phyloP scores from a whole-genome alignment of 768 basidiomycete species.

The Auriscalpium orientale region DNA sequence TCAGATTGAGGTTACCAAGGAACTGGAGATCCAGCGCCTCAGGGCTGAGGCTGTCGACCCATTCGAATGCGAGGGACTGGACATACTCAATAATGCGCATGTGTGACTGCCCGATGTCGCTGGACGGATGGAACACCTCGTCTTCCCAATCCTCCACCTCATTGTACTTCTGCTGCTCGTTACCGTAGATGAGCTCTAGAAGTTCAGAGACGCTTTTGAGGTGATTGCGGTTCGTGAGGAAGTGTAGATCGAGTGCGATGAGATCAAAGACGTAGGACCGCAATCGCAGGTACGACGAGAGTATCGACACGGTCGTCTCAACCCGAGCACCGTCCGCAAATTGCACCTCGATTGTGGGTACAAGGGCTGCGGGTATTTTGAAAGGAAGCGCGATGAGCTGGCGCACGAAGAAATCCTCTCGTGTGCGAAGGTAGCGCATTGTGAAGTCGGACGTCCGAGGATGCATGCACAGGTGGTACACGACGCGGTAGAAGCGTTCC shows the following conservation, averaged over 20 bases:
- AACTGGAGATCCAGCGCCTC: constrained; percentile 54
- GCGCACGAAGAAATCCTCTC: constrained; percentile 83
- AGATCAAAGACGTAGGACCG: constrained; percentile 83
- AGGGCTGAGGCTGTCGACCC: constrained; percentile 69
- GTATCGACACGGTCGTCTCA: constrained; percentile 54
- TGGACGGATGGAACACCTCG: constrained; percentile 50
- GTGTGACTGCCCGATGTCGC: constrained; percentile 73
- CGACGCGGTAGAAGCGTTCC: constrained; percentile 75
- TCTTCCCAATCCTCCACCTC: constrained; percentile 39
- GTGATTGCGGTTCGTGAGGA: constrained; percentile 73
- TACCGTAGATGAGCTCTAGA: constrained; percentile 76
- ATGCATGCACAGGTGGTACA: constrained; percentile 86
- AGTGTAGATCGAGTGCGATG: constrained; percentile 81
- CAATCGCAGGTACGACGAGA: constrained; percentile 72
- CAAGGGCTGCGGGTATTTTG: constrained; percentile 42
- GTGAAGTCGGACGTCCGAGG: constrained; percentile 72
- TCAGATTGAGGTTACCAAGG: constrained; percentile 57
- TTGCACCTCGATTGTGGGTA: constrained; percentile 50
- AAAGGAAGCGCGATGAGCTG: constrained; percentile 77
- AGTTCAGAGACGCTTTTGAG: constrained; percentile 66
- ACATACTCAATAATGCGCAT: constrained; percentile 84
- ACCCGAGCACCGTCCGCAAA: constrained; percentile 69
- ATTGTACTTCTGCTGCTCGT: constrained; percentile 38
- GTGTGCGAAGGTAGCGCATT: constrained; percentile 78
- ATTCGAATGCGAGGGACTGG: constrained; percentile 81